Percentiles rank a stretch among this genome's conserved stretches.
Conservation (phyloP, 2,329 filamentous ascomycete species). For the Chalaropsis thielavioides region DNA sequence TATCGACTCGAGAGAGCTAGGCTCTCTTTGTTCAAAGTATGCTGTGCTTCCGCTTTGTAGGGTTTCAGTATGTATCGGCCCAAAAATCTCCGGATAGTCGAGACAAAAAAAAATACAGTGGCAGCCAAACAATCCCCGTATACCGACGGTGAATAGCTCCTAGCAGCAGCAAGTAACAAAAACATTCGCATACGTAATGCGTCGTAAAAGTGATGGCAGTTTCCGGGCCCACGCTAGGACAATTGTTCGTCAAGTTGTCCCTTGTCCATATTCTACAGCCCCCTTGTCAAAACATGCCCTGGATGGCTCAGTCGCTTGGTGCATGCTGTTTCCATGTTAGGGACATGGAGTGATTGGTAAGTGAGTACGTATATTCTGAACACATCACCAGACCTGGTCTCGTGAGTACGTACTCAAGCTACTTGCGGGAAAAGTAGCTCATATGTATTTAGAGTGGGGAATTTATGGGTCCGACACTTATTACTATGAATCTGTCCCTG, state of each 20-base stretch:
- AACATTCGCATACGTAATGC: background rate
- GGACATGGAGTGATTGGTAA: background rate
- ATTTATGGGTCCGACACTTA: background rate
- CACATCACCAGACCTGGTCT: background rate
- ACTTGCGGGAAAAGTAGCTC: background rate
- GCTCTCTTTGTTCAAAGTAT: too few species aligned
- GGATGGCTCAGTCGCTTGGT: background rate
- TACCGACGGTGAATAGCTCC: background rate
- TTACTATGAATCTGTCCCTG: background rate
- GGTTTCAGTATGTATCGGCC: too few species aligned
- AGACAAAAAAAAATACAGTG: too few species aligned
- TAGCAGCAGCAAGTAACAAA: too few species aligned
- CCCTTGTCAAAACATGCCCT: background rate
- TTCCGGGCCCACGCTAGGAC: background rate
- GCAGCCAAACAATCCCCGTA: too few species aligned
- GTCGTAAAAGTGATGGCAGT: background rate
- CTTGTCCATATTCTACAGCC: background rate
- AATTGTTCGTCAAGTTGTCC: background rate
- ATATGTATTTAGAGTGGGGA: background rate
- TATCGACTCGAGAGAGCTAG: too few species aligned
- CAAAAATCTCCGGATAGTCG: too few species aligned
- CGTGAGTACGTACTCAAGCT: background rate
- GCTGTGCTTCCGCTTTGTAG: too few species aligned
- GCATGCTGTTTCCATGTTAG: background rate
- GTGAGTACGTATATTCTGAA: background rate